These are phyloP conservation scores for Mortierella alpina DNA, from an alignment of 192 early-diverging fungal genomes.

Conservation along the genomic window DNA sequence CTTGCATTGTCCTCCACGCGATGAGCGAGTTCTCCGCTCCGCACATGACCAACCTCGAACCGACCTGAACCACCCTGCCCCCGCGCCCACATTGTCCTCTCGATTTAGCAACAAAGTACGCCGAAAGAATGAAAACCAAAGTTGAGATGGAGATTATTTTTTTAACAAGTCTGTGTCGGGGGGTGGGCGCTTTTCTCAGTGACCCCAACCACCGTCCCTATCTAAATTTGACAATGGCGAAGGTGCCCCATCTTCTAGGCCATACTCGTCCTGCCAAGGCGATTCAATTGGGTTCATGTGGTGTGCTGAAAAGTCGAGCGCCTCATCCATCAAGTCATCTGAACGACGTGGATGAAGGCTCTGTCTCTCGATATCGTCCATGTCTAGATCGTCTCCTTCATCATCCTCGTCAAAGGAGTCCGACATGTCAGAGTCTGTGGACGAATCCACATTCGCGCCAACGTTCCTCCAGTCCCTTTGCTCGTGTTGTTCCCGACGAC, in stretches of 20 bases:
- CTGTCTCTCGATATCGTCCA: not conserved
- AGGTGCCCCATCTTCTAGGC: not conserved
- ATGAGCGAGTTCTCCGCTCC: no score
- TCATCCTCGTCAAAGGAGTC: constrained; percentile 23
- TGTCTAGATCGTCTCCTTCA: not conserved
- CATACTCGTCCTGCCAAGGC: constrained; percentile 27
- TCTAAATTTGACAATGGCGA: no score
- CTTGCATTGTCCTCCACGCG: no score
- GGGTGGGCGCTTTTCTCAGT: no score
- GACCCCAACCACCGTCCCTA: no score
- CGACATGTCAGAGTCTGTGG: constrained; percentile 13
- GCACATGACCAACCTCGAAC: no score
- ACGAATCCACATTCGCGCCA: constrained; percentile 13
- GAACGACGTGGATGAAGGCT: not conserved
- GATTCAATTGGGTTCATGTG: constrained; percentile 15
- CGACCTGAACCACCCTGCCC: no score
- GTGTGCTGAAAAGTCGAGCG: constrained; percentile 40
- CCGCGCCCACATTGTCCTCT: no score
- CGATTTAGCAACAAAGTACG: no score
- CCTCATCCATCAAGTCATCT: constrained; percentile 3
- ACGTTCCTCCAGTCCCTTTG: constrained; percentile 25
- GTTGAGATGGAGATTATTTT: no score
- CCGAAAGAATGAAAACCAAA: no score
- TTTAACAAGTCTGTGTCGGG: no score
- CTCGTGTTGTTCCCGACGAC: not conserved